Conservation (phyloP, 2,329 filamentous ascomycete genomes). For the Sporothrix inflata region DNA sequence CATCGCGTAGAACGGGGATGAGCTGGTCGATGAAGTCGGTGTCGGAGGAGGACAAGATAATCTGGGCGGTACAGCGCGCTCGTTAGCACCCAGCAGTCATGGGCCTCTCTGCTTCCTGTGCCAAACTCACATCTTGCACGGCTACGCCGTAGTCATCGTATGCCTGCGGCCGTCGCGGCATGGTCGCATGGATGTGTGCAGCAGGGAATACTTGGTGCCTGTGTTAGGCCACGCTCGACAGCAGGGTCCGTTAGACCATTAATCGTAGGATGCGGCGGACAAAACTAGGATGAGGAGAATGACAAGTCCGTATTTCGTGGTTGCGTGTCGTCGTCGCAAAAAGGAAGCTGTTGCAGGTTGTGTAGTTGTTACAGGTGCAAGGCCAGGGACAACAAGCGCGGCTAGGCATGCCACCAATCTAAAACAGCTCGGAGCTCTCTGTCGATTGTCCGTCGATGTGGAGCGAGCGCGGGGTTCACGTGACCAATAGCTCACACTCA, state of each 20-base stretch:
- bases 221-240: constrained; percentile 15
- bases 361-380: neutral
- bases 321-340: neutral
- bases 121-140: constrained; percentile 35
- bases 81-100: neutral
- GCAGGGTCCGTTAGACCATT: neutral
- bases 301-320: too few species aligned
- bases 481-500: neutral
- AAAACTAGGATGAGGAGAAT: too few species aligned
- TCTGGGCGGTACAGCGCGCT: constrained; percentile 55
- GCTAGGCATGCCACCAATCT: constrained; percentile 17
- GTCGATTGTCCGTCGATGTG: neutral
- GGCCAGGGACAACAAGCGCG: neutral
- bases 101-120: neutral
- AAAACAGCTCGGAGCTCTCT: constrained; percentile 28
- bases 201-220: neutral
- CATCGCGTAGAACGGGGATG: constrained; percentile 92
- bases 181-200: constrained; percentile 24
- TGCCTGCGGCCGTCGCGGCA: constrained; percentile 36
- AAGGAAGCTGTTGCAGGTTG: neutral
- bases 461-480: neutral
- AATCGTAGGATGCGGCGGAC: neutral
- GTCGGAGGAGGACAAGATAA: constrained; percentile 89
- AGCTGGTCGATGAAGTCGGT: constrained; percentile 94
- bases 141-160: constrained; percentile 39